These are phyloP conservation scores for Austroboletus olivaceoglutinosus DNA, from an alignment of 1,284 basidiomycete genomes.

Conservation along the genomic window DNA sequence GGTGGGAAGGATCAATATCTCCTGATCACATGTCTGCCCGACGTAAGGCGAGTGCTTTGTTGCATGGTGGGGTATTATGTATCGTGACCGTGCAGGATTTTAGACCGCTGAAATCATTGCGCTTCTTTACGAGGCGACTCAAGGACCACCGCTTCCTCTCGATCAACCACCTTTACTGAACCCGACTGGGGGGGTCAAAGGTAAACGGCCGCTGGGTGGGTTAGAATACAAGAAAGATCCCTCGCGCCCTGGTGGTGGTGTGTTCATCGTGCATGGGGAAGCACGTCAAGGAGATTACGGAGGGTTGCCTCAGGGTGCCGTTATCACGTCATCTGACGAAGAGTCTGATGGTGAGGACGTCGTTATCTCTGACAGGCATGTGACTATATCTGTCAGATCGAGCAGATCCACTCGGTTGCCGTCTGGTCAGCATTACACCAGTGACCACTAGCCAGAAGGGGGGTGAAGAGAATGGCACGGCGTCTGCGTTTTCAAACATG, in stretches of 20 bases:
- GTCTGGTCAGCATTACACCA: slow-evolving; percentile 57
- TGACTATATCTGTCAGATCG: slow-evolving; percentile 21
- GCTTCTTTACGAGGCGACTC: slow-evolving; percentile 87
- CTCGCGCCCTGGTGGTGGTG: slow-evolving; percentile 77
- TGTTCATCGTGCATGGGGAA: slow-evolving; percentile 69
- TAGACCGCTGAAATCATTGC: slow-evolving; percentile 92
- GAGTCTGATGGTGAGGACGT: slow-evolving; percentile 51
- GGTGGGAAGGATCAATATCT: slow-evolving; percentile 79
- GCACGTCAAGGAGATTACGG: slow-evolving; percentile 47
- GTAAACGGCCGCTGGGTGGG: slow-evolving; percentile 51
- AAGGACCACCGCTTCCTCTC: slow-evolving; percentile 59
- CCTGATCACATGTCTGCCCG: slow-evolving; percentile 90
- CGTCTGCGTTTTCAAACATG: slow-evolving; percentile 46
- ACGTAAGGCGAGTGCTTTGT: slow-evolving; percentile 61
- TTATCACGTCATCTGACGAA: slow-evolving; percentile 53
- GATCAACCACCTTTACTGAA: slow-evolving; percentile 62
- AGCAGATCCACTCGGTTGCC: slow-evolving; percentile 19
- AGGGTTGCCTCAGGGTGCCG: slow-evolving; percentile 61
- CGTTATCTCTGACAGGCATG: slow-evolving; percentile 16
- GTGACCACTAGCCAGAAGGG: slow-evolving; percentile 32
- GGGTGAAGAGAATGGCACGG: slow-evolving; percentile 17
- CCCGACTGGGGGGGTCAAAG: slow-evolving; percentile 69
- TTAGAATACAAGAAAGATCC: slow-evolving; percentile 74
- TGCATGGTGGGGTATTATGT: slow-evolving; percentile 22
- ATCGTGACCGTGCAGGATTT: slow-evolving; percentile 19